These are phyloP conservation scores for Pseudocercospora crystallina DNA, from an alignment of 2,329 filamentous ascomycete species.

Conservation along the genomic window DNA sequence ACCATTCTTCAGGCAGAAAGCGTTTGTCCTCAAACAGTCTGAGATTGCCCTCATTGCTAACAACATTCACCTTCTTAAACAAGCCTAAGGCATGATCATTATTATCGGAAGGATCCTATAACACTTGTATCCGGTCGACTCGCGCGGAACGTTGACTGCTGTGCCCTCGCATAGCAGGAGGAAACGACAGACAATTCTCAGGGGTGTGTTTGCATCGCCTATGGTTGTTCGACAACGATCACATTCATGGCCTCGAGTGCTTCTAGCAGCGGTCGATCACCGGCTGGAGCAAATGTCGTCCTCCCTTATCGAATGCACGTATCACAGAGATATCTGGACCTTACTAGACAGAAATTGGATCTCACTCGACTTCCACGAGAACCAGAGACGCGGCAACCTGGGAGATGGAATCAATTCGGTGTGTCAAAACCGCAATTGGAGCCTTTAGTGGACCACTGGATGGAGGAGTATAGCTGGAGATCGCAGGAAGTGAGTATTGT, in stretches of 20 bases:
- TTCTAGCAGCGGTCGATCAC: conserved; percentile 15
- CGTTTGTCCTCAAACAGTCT: too few relatives aligned
- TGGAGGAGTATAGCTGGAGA: conserved; percentile 66
- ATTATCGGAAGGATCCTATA: too few relatives aligned
- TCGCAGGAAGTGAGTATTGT: conserved; percentile 49
- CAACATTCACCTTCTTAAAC: too few relatives aligned
- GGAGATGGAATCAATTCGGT: conserved; percentile 46
- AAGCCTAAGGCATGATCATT: too few relatives aligned
- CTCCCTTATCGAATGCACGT: conserved; percentile 43
- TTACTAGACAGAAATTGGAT: conserved; percentile 67
- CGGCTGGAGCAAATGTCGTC: conserved; percentile 9
- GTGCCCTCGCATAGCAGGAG: background rate
- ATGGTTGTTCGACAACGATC: background rate
- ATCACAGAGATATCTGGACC: conserved; percentile 64
- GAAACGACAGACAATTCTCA: background rate
- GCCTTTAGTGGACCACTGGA: conserved; percentile 59
- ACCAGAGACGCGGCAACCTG: conserved; percentile 28
- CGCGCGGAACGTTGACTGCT: background rate
- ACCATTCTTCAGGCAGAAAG: background rate
- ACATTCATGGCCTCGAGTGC: conserved; percentile 18
- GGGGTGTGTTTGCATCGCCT: background rate
- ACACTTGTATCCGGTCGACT: background rate
- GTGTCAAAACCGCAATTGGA: conserved; percentile 63
- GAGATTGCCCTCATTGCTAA: too few relatives aligned
- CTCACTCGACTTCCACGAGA: conserved; percentile 65